Conservation (phyloP, 352 stramenopile species). For the Pythium angustatum region DNA sequence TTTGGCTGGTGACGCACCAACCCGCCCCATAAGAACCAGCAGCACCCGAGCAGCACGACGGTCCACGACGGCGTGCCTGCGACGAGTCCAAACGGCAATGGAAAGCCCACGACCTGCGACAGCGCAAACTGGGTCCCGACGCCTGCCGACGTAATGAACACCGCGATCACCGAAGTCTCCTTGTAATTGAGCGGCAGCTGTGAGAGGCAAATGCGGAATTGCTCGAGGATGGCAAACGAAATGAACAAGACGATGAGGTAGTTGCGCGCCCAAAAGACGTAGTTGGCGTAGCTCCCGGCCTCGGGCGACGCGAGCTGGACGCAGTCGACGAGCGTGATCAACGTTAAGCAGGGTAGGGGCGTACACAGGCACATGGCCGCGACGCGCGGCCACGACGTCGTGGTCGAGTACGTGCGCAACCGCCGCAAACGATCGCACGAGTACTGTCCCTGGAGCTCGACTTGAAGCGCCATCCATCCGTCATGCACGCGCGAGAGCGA, state of each 20-base stretch:
- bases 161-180: too few species aligned
- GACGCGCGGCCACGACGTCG: not conserved
- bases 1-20: too few species aligned
- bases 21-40: too few species aligned
- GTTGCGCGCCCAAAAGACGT: constrained; percentile 35
- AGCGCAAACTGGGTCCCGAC: too few species aligned
- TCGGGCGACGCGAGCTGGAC: constrained; percentile 25
- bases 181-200: constrained; percentile 20
- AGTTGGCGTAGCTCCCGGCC: constrained; percentile 36
- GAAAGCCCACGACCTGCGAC: too few species aligned
- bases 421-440: constrained; percentile 29
- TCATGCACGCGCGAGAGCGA: not conserved
- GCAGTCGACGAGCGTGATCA: constrained; percentile 36
- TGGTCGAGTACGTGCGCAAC: constrained; percentile 15
- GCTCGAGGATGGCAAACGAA: constrained; percentile 33
- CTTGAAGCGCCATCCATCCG: constrained; percentile 27
- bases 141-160: too few species aligned
- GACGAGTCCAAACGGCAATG: too few species aligned
- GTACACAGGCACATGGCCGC: constrained; percentile 28
- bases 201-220: constrained; percentile 30
- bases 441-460: constrained; percentile 45
- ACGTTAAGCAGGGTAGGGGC: constrained; percentile 34
- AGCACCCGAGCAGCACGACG: too few species aligned
- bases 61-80: too few species aligned
- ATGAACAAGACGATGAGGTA: constrained; percentile 36